These are phyloP conservation scores for Stenocarpella maydis DNA, from an alignment of 2,329 filamentous ascomycete genomes.

Conservation along the genomic window DNA sequence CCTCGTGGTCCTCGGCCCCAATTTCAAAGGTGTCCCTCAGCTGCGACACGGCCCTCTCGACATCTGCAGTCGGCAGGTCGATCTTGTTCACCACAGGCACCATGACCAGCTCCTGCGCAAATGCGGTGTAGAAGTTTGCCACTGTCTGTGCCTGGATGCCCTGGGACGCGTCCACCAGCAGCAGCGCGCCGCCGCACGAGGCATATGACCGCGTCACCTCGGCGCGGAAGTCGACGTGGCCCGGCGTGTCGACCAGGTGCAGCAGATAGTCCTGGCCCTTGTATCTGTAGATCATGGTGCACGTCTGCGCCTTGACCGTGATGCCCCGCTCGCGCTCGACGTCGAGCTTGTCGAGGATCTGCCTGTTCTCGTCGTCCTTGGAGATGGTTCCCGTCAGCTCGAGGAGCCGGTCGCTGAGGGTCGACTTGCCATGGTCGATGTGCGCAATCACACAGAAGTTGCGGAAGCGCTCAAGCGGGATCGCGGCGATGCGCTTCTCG, in stretches of 20 bases:
- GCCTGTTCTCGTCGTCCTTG: conserved; percentile 83
- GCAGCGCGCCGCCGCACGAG: conserved; percentile 89
- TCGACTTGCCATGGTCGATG: conserved; percentile 98
- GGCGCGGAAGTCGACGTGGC: conserved; percentile 96
- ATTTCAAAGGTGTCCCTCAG: conserved; percentile 88
- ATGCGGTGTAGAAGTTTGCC: conserved; percentile 97
- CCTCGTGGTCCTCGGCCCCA: conserved; percentile 68
- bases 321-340: conserved; percentile 96
- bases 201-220: conserved; percentile 97
- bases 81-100: conserved; percentile 98
- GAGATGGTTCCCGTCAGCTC: conserved; percentile 95
- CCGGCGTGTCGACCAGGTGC: conserved; percentile 95
- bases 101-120: conserved; percentile 85
- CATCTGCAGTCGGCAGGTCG: conserved; percentile 88
- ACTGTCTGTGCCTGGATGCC: conserved; percentile 98
- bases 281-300: conserved; percentile 94
- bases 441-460: conserved; percentile 99
- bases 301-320: conserved; percentile 98
- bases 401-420: conserved; percentile 88
- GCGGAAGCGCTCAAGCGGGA: conserved; percentile 81
- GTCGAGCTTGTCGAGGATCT: conserved; percentile 96
- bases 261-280: conserved; percentile 88
- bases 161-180: conserved; percentile 95
- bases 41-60: conserved; percentile 85
- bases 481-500: conserved; percentile 71